Conservation (phyloP, 768 basidiomycete genomes). For the Mycena filopes region DNA sequence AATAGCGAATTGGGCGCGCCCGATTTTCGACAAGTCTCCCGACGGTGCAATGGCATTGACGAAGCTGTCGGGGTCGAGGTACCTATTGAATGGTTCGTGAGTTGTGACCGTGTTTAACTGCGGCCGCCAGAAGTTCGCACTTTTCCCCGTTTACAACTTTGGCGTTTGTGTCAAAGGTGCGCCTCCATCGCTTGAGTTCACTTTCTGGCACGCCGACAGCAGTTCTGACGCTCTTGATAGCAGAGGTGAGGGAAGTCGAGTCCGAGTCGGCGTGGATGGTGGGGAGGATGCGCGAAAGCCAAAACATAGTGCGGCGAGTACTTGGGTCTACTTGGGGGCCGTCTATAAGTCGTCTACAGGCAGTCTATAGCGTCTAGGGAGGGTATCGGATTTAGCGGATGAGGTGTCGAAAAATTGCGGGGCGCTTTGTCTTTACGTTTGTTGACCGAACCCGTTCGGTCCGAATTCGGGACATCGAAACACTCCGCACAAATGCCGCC, state of each 20-base stretch:
- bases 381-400: constrained; percentile 48
- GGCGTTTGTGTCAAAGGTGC: constrained; percentile 88
- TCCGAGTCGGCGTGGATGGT: constrained; percentile 68
- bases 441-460: not conserved
- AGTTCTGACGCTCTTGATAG: constrained; percentile 73
- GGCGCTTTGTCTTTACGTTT: not conserved
- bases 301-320: constrained; percentile 44
- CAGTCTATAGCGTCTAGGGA: constrained; percentile 38
- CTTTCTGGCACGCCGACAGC: constrained; percentile 79
- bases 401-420: constrained; percentile 8
- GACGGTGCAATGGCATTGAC: constrained; percentile 95
- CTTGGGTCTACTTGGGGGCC: no score
- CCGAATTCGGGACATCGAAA: no score
- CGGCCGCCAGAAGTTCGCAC: constrained; percentile 59
- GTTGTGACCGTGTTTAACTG: constrained; percentile 12
- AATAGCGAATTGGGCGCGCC: constrained; percentile 87
- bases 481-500: no score
- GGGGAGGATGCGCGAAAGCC: constrained; percentile 55
- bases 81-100: constrained; percentile 59
- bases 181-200: constrained; percentile 89
- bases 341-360: constrained; percentile 22
- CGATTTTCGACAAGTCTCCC: constrained; percentile 86
- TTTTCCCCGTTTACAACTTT: constrained; percentile 82
- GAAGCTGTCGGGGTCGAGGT: constrained; percentile 87
- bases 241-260: constrained; percentile 57